phyloP scores from a whole-genome alignment of 495 filamentous ascomycete genomes.

The Xylaria venustula region DNA sequence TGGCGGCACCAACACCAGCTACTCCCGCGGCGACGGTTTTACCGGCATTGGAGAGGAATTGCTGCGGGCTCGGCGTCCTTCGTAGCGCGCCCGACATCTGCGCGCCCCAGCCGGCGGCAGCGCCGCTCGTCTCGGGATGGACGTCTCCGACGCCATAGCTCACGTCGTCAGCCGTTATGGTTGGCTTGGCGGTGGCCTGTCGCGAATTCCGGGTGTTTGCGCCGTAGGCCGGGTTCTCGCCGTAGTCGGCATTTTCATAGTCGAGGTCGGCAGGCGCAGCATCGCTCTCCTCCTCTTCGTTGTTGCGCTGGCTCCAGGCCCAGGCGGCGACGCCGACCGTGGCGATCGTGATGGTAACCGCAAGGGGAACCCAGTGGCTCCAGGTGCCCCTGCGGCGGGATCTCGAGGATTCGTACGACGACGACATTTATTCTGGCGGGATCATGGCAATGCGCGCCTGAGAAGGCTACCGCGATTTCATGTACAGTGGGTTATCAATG shows the following conservation, averaged over 20 bases:
- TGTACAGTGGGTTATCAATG: neutral
- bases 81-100: slow-evolving; percentile 81
- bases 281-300: slow-evolving; percentile 54
- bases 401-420: slow-evolving; percentile 67
- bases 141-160: slow-evolving; percentile 37
- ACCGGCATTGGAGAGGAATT: slow-evolving; percentile 77
- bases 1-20: slow-evolving; percentile 76
- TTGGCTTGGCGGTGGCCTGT: slow-evolving; percentile 24
- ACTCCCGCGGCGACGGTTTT: slow-evolving; percentile 74
- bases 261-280: slow-evolving; percentile 42
- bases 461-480: slow-evolving; percentile 14
- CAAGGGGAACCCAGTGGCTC: slow-evolving; percentile 84
- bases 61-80: slow-evolving; percentile 85
- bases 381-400: slow-evolving; percentile 64
- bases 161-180: slow-evolving; percentile 33
- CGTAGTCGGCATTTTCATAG: slow-evolving; percentile 49
- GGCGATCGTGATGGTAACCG: slow-evolving; percentile 79
- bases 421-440: slow-evolving; percentile 63
- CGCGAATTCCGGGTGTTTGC: slow-evolving; percentile 38
- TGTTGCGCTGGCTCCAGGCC: slow-evolving; percentile 85
- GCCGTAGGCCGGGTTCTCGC: slow-evolving; percentile 55
- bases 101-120: slow-evolving; percentile 61
- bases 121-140: slow-evolving; percentile 29
- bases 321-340: slow-evolving; percentile 82
- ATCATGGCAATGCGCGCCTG: slow-evolving; percentile 28